These are phyloP conservation scores for Penicillium steckii DNA, from an alignment of 495 filamentous ascomycete genomes.

Conservation along the genomic window DNA sequence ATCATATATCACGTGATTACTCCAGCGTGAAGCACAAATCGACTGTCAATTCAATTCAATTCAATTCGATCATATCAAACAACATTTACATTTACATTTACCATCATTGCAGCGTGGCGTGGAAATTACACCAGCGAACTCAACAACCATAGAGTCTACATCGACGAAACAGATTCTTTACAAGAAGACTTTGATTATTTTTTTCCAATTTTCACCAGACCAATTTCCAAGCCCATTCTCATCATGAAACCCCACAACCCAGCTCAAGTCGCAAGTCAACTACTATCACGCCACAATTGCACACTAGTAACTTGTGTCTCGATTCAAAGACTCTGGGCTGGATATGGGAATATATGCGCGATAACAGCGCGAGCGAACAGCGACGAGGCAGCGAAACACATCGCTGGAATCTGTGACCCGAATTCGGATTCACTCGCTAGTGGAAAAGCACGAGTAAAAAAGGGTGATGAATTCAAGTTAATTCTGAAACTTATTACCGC, in stretches of 20 bases:
- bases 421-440: not conserved
- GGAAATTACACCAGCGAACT: too few species aligned
- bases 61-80: too few species aligned
- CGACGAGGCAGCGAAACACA: conserved; percentile 20
- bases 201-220: too few species aligned
- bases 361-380: conserved; percentile 29
- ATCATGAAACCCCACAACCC: conserved; percentile 21
- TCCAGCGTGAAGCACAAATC: too few species aligned
- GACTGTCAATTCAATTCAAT: too few species aligned
- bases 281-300: conserved; percentile 35
- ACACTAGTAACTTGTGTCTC: conserved; percentile 33
- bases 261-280: conserved; percentile 28
- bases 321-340: conserved; percentile 40
- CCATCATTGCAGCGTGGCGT: too few species aligned
- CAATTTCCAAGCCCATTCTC: too few species aligned
- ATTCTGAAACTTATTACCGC: conserved; percentile 43
- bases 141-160: too few species aligned
- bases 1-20: too few species aligned
- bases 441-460: not conserved
- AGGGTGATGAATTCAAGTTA: conserved; percentile 26
- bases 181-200: too few species aligned
- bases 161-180: too few species aligned
- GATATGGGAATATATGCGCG: conserved; percentile 36
- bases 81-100: too few species aligned
- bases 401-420: conserved; percentile 24